Percentiles rank a stretch among this genome's conserved stretches.
Evolutionary conservation across 805 yeast species (phyloP).

Genomic region (Yueomyces sp.): DNA sequence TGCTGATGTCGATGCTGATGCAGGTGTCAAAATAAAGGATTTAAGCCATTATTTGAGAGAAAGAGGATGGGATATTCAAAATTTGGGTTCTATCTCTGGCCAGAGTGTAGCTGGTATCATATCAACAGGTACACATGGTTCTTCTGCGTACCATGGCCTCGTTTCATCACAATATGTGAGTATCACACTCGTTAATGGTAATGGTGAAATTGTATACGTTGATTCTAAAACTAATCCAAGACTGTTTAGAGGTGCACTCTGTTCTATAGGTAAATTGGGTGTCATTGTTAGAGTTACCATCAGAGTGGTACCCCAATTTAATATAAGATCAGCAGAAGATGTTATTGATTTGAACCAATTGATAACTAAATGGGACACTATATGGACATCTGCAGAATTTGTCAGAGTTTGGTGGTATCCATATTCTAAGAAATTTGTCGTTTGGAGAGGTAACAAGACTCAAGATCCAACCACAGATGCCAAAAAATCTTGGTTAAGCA

Average conservation of each 20-base stretch:
- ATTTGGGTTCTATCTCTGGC: slow-evolving; percentile 84
- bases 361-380: slow-evolving; percentile 54
- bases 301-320: slow-evolving; percentile 73
- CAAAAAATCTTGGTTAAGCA: slow-evolving; percentile 75
- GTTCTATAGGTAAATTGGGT: slow-evolving; percentile 87
- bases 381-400: slow-evolving; percentile 86
- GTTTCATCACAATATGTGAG: slow-evolving; percentile 80
- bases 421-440: slow-evolving; percentile 67
- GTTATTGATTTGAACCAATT: slow-evolving; percentile 66
- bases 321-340: slow-evolving; percentile 69
- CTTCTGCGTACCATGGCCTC: slow-evolving; percentile 84
- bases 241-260: slow-evolving; percentile 66
- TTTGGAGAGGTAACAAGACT: slow-evolving; percentile 84
- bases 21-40: slow-evolving; percentile 72
- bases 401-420: slow-evolving; percentile 98
- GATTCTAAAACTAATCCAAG: slow-evolving; percentile 44
- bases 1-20: slow-evolving; percentile 89
- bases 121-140: slow-evolving; percentile 94
- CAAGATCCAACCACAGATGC: slow-evolving; percentile 49
- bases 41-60: slow-evolving; percentile 52
- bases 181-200: slow-evolving; percentile 58
- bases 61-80: slow-evolving; percentile 70
- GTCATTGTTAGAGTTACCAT: slow-evolving; percentile 75
- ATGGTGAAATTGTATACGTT: slow-evolving; percentile 48
- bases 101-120: slow-evolving; percentile 94